phyloP scores from a whole-genome alignment of 495 filamentous ascomycete genomes.

The Viridothelium virens region DNA sequence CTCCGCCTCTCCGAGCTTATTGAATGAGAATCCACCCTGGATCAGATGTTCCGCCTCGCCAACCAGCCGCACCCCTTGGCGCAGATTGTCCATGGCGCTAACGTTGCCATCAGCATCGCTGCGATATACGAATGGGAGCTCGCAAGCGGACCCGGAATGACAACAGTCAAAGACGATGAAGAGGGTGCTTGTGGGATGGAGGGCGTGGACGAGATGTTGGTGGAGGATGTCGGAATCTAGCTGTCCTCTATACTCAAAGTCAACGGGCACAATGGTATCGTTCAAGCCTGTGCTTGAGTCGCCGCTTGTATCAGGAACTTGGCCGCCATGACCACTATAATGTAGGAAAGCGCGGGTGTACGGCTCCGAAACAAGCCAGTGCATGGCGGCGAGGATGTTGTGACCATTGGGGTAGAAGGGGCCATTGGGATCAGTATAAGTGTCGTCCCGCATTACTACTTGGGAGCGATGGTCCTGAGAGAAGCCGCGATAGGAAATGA shows the following conservation, averaged over 20 bases:
- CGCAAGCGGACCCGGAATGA: constrained; percentile 53
- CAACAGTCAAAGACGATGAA: constrained; percentile 57
- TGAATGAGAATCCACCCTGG: constrained; percentile 45
- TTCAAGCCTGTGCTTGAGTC: constrained; percentile 39
- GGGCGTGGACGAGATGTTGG: constrained; percentile 44
- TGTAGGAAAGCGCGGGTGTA: constrained; percentile 47
- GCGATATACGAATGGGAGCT: constrained; percentile 51
- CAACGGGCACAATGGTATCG: constrained; percentile 51
- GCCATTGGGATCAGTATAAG: constrained; percentile 39
- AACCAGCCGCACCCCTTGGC: constrained; percentile 44
- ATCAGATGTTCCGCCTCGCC: constrained; percentile 42
- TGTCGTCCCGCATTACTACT: constrained; percentile 48
- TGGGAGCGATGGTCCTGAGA: constrained; percentile 42
- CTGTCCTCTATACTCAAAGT: constrained; percentile 46
- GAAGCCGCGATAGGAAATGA: constrained; percentile 40
- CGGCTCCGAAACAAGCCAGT: constrained; percentile 49
- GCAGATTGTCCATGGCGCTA: constrained; percentile 48
- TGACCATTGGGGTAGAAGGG: constrained; percentile 47
- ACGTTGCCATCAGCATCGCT: constrained; percentile 47
- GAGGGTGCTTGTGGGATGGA: constrained; percentile 45
- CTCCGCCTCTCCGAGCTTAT: constrained; percentile 45
- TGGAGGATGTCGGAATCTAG: constrained; percentile 48
- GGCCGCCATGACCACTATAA: constrained; percentile 53
- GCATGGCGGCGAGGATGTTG: constrained; percentile 51
- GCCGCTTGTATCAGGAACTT: constrained; percentile 27